These are phyloP conservation scores for Aspergillus bridgeri DNA, from an alignment of 495 filamentous ascomycete genomes.

Conservation along the genomic window DNA sequence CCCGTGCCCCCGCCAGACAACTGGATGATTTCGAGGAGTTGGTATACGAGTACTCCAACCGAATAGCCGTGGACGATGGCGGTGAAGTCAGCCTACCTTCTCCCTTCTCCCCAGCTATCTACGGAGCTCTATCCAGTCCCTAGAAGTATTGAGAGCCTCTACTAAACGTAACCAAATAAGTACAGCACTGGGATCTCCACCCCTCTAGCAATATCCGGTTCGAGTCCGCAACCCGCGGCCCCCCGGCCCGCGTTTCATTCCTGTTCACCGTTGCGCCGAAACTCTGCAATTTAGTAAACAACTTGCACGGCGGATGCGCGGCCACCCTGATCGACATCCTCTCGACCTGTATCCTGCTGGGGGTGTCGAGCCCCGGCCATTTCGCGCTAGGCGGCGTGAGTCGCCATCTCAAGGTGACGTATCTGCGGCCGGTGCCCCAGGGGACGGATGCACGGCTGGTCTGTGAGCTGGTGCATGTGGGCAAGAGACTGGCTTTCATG, in stretches of 20 bases:
- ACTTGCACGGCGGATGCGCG: conserved; percentile 67
- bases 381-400: conserved; percentile 64
- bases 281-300: conserved; percentile 57
- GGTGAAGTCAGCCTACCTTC: conserved; percentile 20
- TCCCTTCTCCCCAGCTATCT: background rate
- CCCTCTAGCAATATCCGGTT: conserved; percentile 35
- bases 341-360: conserved; percentile 56
- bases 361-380: conserved; percentile 55
- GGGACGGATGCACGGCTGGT: conserved; percentile 51
- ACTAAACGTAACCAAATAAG: background rate
- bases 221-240: conserved; percentile 36
- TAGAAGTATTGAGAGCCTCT: too few relatives aligned
- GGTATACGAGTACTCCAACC: conserved; percentile 24
- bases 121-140: too few relatives aligned
- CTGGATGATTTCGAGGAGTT: background rate
- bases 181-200: conserved; percentile 39
- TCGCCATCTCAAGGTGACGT: conserved; percentile 64
- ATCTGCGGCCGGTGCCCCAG: conserved; percentile 56
- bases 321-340: conserved; percentile 66
- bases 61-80: conserved; percentile 17
- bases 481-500: conserved; percentile 50
- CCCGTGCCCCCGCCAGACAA: background rate
- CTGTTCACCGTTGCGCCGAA: conserved; percentile 48
- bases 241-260: conserved; percentile 34
- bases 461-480: conserved; percentile 61